phyloP scores from a whole-genome alignment of 2,329 filamentous ascomycete genomes.

The Atkinsonella hypoxylon region DNA sequence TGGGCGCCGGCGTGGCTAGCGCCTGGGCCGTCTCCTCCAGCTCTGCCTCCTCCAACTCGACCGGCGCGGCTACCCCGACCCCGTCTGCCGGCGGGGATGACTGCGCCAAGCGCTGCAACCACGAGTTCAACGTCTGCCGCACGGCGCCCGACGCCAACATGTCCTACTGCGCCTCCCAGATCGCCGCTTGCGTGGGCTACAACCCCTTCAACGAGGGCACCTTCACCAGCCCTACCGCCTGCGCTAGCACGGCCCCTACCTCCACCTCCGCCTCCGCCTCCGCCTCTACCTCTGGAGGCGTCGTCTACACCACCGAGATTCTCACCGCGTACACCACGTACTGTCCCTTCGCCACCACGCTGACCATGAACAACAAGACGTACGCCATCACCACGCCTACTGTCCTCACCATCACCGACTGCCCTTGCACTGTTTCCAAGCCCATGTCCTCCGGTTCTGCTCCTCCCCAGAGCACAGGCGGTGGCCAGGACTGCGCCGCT shows the following conservation, averaged over 20 bases:
- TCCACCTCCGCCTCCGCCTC: too few relatives aligned
- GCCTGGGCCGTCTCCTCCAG: too few relatives aligned
- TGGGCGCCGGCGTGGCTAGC: too few relatives aligned
- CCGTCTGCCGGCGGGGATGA: too few relatives aligned
- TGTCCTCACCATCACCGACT: constrained; percentile 42
- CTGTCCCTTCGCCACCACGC: constrained; percentile 36
- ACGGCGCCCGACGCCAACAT: constrained; percentile 12
- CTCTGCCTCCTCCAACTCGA: too few relatives aligned
- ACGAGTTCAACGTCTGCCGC: constrained; percentile 11
- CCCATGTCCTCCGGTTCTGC: not conserved
- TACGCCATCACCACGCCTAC: constrained; percentile 43
- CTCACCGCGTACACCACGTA: constrained; percentile 26
- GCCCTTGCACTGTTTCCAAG: constrained; percentile 35
- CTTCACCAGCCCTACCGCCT: constrained; percentile 11
- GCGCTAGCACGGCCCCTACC: constrained; percentile 3
- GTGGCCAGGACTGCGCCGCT: not conserved
- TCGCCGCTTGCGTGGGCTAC: constrained; percentile 15
- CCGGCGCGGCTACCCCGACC: too few relatives aligned
- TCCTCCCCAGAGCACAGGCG: not conserved
- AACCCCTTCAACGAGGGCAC: constrained; percentile 13
- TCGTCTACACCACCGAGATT: constrained; percentile 17
- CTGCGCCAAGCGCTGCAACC: constrained; percentile 12
- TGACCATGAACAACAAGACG: constrained; percentile 36
- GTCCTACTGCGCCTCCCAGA: constrained; percentile 13
- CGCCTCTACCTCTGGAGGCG: not conserved